Evolutionary conservation across 305 asterid species (phyloP).

Genomic region (Fraxinus angustifolia): DNA sequence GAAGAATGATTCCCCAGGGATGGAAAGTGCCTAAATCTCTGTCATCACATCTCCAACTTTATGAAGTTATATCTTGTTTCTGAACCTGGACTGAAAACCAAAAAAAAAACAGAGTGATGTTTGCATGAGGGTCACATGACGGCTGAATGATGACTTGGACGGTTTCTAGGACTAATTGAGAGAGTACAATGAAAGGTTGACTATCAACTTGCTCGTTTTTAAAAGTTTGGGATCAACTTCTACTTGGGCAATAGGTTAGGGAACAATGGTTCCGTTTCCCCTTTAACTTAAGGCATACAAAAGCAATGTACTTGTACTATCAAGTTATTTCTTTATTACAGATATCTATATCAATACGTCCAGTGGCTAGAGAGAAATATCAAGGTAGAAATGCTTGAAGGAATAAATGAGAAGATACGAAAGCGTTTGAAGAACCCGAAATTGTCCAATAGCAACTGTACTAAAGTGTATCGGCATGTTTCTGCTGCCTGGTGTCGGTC

Average conservation of each 20-base stretch:
- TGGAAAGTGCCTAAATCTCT: background rate
- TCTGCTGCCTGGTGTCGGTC: conserved; percentile 98
- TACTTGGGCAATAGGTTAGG: background rate
- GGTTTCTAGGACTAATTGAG: background rate
- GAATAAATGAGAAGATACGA: conserved; percentile 87
- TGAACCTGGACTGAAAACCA: background rate
- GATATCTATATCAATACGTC: conserved; percentile 71
- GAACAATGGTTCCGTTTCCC: background rate
- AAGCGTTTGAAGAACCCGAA: conserved; percentile 97
- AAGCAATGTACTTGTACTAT: conserved; percentile 11
- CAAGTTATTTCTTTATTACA: conserved; percentile 33
- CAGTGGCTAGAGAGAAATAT: conserved; percentile 68
- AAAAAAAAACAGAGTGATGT: background rate
- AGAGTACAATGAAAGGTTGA: background rate
- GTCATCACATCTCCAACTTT: background rate
- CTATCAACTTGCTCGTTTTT: background rate
- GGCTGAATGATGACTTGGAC: background rate
- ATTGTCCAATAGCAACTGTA: conserved; percentile 68
- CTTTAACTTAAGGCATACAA: background rate
- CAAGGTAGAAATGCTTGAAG: conserved; percentile 88
- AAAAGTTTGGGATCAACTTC: background rate
- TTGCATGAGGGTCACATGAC: background rate
- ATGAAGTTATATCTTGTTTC: background rate
- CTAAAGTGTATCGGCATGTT: conserved; percentile 76
- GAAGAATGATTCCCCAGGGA: background rate